Conservation (phyloP, 1,284 basidiomycete genomes). For the Tilletia setariae region DNA sequence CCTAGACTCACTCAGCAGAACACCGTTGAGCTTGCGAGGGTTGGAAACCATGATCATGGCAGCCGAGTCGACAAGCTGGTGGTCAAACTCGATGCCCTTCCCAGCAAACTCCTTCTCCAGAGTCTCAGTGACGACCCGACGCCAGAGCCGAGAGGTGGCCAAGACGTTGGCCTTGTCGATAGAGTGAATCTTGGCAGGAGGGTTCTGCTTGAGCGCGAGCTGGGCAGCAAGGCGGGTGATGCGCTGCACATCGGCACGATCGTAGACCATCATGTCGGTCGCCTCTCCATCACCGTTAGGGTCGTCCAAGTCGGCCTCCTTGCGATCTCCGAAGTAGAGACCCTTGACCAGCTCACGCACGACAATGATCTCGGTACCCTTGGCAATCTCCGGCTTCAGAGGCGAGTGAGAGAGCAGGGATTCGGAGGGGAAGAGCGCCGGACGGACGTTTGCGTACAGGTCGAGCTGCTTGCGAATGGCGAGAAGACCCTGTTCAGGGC, state of each 20-base stretch:
- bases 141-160: slow-evolving; percentile 89
- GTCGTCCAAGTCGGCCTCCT: slow-evolving; percentile 66
- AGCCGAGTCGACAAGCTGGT: slow-evolving; percentile 87
- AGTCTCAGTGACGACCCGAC: slow-evolving; percentile 61
- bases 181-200: slow-evolving; percentile 84
- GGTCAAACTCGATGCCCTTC: slow-evolving; percentile 56
- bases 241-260: slow-evolving; percentile 81
- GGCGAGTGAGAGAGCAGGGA: slow-evolving; percentile 86
- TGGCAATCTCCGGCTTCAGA: slow-evolving; percentile 79
- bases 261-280: slow-evolving; percentile 73
- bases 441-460: slow-evolving; percentile 96
- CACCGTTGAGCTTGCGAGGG: slow-evolving; percentile 91
- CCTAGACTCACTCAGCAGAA: slow-evolving; percentile 56
- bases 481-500: slow-evolving; percentile 93
- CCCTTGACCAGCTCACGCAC: slow-evolving; percentile 75
- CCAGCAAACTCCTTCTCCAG: slow-evolving; percentile 44
- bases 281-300: slow-evolving; percentile 45
- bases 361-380: slow-evolving; percentile 86
- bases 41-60: slow-evolving; percentile 92
- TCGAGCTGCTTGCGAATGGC: slow-evolving; percentile 87
- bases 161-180: slow-evolving; percentile 99
- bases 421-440: slow-evolving; percentile 89
- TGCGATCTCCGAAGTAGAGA: slow-evolving; percentile 79
- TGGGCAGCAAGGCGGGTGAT: slow-evolving; percentile 94
- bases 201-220: slow-evolving; percentile 75